Evolutionary conservation across 352 stramenopile genomes (phyloP).

Genomic region (Phytophthora ohioensis): DNA sequence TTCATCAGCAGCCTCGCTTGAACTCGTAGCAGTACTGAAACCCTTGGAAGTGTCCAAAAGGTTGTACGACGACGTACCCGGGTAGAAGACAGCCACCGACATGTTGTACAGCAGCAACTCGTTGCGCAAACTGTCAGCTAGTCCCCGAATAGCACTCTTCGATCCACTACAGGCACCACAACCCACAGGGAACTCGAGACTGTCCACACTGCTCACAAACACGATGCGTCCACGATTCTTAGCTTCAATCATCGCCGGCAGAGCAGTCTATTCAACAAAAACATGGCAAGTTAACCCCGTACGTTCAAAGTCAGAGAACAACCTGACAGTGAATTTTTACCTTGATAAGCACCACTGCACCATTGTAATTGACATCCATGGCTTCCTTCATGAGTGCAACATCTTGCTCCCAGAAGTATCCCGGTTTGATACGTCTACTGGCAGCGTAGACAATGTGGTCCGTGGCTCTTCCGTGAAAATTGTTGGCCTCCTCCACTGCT

Average conservation of each 20-base stretch:
- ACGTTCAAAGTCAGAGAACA: no score
- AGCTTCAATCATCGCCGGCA: slow-evolving; percentile 67
- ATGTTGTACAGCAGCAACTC: slow-evolving; percentile 81
- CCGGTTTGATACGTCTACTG: slow-evolving; percentile 34
- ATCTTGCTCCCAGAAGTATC: slow-evolving; percentile 68
- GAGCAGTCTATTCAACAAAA: slow-evolving; percentile 36
- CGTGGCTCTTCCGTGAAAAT: slow-evolving; percentile 62
- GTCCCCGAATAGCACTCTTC: slow-evolving; percentile 92
- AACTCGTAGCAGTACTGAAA: slow-evolving; percentile 3
- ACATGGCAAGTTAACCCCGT: background rate
- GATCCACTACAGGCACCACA: slow-evolving; percentile 90
- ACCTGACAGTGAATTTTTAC: slow-evolving; percentile 10
- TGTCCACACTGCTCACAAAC: slow-evolving; percentile 63
- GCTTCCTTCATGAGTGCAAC: slow-evolving; percentile 45
- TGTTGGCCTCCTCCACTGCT: slow-evolving; percentile 60
- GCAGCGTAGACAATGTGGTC: slow-evolving; percentile 72
- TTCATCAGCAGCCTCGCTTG: slow-evolving; percentile 13
- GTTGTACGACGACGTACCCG: slow-evolving; percentile 62
- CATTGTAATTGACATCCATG: slow-evolving; percentile 75
- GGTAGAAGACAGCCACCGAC: slow-evolving; percentile 90
- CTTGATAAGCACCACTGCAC: slow-evolving; percentile 67
- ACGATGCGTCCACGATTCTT: slow-evolving; percentile 56
- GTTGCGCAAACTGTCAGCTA: slow-evolving; percentile 91
- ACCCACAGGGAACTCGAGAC: slow-evolving; percentile 75
- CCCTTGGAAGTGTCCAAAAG: slow-evolving; percentile 24